Base-by-base conservation (phyloP, 176 grass and related monocot species). In the Carex parvula region DNA sequence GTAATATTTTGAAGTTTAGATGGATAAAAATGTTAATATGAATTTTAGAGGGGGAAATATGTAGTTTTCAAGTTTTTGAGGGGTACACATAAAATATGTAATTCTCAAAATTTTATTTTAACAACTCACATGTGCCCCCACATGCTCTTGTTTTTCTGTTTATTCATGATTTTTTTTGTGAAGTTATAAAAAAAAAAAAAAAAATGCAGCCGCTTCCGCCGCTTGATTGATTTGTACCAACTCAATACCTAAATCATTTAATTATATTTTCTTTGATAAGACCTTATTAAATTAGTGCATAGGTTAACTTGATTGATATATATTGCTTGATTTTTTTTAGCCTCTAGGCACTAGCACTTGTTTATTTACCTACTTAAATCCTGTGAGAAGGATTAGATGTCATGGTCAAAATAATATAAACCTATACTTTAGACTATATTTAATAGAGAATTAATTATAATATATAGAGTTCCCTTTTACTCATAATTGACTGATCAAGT, bases 101-200 rank as follows among this genome's bases (percentile, higher is more conserved):
- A 26, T 12, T 18, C 24, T 58, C 53, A 58, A 46, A 71, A 44
- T 60, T 62, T 62, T 81, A 44, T 81, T 61, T 60, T 37, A 50
- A 20, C 60, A 62, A 82, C 60, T 41, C 29, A 82, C 60, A 82
- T 82, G 80, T 82, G 80, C 80, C 80, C 80, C 80, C 60, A 67
- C 80, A 82, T 82, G 80, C 39, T 48, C 37, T 67, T 82, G 41
- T 67, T 82, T 64, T 82, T 29, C 33, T 33, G 8, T 64, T 82
- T 17, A 65, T 82, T 65, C 46, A 67, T 63, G 5, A 13, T 52
- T 50, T 26, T 65, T 26, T 65, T 72, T 74, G n/a, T 20, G 21
- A 32, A 13, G 22, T 18, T 16, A 26, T 54, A 37, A 11, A 2
- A 74, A 24, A 24, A 4, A 20, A 46, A n/a, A 48, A 21, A n/a